Base-by-base conservation (phyloP, 768 basidiomycete genomes). In the Russula earlei region DNA sequence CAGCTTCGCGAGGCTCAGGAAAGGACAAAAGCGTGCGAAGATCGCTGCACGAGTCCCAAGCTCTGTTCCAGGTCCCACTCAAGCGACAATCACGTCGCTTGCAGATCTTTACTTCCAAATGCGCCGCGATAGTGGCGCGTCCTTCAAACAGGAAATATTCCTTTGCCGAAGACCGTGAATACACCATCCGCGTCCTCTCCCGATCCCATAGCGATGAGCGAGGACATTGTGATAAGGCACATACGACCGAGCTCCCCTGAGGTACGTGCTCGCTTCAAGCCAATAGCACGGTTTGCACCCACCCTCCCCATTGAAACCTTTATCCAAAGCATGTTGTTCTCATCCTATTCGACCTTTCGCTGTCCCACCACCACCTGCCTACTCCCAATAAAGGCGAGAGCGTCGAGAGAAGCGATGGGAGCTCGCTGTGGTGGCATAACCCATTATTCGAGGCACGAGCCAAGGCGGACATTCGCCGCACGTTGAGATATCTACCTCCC, bases 21-120 rank as follows among this genome's bases (percentile, higher is more conserved):
- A 31, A 46, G 5, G 24, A 51, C 52, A 9, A 57, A 58, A 57
- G 31, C 56, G 56, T 36, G 56, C 51, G 19, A 52, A 29, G 11
- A 57, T 56, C 19, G 55, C 55, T 56, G 55, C 55, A 1, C 55
- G 55, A 4, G 55, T 56, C 12, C 55, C 55, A 25, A 55, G 54
- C 8, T 49, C 36, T 1, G 45, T 46, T 9, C 5, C 43, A 2
- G 24, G 20, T 5, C 33, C 56, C 12, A 9, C 45, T 19, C 20
- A 29, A 4, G 19, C 44, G 14, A 5, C 37, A 1, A 10, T 52
- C 51, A 57, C 56, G 12, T 42, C 56, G 8, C 56, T 58, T 22
- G 52, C 46, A 7, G 52, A 58, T 12, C 56, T 58, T 10, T 53
- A 53, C 15, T 19, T 46, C 46, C 56, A 43, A 41, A 29, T 58